Conservation (phyloP, 768 basidiomycete genomes). For the Phanerochaete carnosa region DNA sequence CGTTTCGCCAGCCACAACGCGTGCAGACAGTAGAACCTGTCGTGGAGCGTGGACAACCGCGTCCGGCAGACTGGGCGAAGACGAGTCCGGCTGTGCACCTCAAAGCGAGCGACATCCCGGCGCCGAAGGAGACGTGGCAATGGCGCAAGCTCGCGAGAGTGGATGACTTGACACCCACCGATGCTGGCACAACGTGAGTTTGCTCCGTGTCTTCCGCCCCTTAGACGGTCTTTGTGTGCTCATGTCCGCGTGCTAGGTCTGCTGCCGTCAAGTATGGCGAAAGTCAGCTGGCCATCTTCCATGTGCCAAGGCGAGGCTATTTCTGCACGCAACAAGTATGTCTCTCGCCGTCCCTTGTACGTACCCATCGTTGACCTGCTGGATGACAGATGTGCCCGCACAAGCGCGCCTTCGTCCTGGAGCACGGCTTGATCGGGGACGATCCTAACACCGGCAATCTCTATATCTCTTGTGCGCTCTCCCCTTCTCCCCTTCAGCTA, state of each 20-base stretch:
- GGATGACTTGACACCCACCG: constrained; percentile 45
- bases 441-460: constrained; percentile 47
- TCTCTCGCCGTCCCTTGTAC: background rate
- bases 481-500: background rate
- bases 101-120: constrained; percentile 31
- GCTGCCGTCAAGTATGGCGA: constrained; percentile 60
- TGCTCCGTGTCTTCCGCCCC: background rate
- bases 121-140: constrained; percentile 50
- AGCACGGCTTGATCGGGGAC: constrained; percentile 68
- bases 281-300: constrained; percentile 66
- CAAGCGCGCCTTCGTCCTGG: constrained; percentile 65
- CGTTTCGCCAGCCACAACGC: constrained; percentile 34
- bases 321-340: constrained; percentile 69
- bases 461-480: constrained; percentile 44
- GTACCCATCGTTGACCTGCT: background rate
- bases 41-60: constrained; percentile 55
- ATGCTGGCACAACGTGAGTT: constrained; percentile 43
- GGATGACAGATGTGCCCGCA: constrained; percentile 40
- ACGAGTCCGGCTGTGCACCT: constrained; percentile 47
- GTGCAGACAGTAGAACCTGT: constrained; percentile 46
- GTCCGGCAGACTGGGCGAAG: constrained; percentile 71
- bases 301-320: constrained; percentile 53
- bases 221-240: background rate
- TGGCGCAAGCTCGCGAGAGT: constrained; percentile 51
- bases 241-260: constrained; percentile 25